phyloP scores from a whole-genome alignment of 495 filamentous ascomycete genomes.

The Cercophora samala region DNA sequence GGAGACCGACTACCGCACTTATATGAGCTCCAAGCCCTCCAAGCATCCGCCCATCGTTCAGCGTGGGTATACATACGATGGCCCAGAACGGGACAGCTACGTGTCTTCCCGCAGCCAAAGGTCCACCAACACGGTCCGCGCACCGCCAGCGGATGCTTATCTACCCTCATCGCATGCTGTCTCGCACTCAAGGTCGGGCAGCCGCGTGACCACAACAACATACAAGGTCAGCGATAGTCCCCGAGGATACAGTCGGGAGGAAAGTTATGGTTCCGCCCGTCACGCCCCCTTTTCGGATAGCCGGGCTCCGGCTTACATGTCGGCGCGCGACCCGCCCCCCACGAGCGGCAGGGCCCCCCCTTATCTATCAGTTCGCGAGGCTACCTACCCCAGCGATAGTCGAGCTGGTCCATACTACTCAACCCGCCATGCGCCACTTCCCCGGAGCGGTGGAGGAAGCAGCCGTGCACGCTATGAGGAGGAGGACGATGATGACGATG shows the following conservation, averaged over 20 bases:
- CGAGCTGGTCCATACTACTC: conserved; percentile 26
- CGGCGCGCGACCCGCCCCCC: conserved; percentile 3
- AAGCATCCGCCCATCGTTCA: conserved; percentile 30
- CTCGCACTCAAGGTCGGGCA: conserved; percentile 31
- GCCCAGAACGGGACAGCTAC: conserved; percentile 37
- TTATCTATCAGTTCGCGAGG: conserved; percentile 14
- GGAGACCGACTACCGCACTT: conserved; percentile 35
- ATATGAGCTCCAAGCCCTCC: conserved; percentile 27
- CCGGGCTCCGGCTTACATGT: conserved; percentile 7
- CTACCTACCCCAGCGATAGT: conserved; percentile 25
- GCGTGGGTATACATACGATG: conserved; percentile 33
- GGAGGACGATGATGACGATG: conserved; percentile 32
- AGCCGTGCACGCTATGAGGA: conserved; percentile 33
- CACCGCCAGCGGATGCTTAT: conserved; percentile 19
- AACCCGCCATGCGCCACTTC: conserved; percentile 45
- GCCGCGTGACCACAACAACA: conserved; percentile 32
- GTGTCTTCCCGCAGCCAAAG: conserved; percentile 39
- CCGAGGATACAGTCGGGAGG: conserved; percentile 22
- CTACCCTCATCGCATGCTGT: conserved; percentile 25
- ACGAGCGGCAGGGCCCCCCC: conserved; percentile 6
- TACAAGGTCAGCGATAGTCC: conserved; percentile 26
- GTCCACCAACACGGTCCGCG: conserved; percentile 35
- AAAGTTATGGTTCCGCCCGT: conserved; percentile 29
- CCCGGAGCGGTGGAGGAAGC: conserved; percentile 42
- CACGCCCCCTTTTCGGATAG: conserved; percentile 15